These are phyloP conservation scores for Aristolochia contorta DNA, from an alignment of 164 flowering plant species.

Conservation along the genomic window DNA sequence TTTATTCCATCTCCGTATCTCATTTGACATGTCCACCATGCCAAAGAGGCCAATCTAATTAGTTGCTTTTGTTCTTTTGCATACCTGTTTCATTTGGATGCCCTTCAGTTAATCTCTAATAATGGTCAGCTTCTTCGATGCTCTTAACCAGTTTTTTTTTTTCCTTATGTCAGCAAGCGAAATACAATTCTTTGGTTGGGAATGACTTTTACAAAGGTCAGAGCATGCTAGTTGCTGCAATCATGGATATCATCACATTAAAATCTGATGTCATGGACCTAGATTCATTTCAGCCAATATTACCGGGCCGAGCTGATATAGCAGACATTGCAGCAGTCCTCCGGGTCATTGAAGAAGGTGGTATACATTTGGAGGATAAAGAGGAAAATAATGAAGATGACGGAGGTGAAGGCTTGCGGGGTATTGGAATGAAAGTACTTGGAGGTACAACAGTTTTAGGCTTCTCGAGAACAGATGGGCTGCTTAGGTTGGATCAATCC, in stretches of 20 bases:
- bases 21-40: not conserved
- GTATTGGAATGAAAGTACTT: constrained; percentile 84
- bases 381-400: constrained; percentile 44
- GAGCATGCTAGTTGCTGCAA: constrained; percentile 97
- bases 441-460: constrained; percentile 81
- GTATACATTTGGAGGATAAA: constrained; percentile 64
- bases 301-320: constrained; percentile 66
- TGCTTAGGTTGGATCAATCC: constrained; percentile 21
- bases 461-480: constrained; percentile 45
- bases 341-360: constrained; percentile 87
- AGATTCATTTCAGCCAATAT: constrained; percentile 41
- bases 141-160: constrained; percentile 27
- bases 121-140: not conserved
- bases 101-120: not conserved
- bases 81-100: not conserved
- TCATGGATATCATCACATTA: constrained; percentile 93
- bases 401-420: constrained; percentile 65
- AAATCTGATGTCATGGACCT: constrained; percentile 56
- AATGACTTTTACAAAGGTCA: constrained; percentile 80
- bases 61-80: not conserved
- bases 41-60: not conserved
- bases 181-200: constrained; percentile 56
- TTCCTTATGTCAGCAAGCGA: constrained; percentile 52
- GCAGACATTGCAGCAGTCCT: constrained; percentile 89
- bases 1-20: not conserved